A percentile compares a stretch with the other conserved stretches of the same genome.
These are phyloP conservation scores for Lentinus brumalis DNA, from an alignment of 768 basidiomycete genomes.

Conservation along the genomic window DNA sequence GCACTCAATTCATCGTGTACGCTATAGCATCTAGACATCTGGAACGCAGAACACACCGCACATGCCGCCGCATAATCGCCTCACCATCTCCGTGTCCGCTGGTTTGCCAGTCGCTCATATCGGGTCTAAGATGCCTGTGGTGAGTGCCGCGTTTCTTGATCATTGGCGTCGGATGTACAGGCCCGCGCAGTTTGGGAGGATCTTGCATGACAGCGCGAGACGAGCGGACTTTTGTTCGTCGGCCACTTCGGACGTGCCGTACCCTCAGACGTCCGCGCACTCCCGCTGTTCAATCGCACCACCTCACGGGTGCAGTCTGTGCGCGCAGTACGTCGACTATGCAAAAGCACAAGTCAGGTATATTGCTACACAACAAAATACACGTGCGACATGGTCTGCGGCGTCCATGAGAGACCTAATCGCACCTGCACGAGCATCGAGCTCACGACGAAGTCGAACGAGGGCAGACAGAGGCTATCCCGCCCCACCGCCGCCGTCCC, in stretches of 20 bases:
- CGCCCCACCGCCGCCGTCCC: slow-evolving; percentile 2
- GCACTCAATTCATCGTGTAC: too few species aligned
- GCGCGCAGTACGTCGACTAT: background rate
- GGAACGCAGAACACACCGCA: background rate
- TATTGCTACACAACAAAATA: background rate
- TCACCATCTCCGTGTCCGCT: background rate
- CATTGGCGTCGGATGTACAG: background rate
- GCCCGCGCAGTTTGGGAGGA: too few species aligned
- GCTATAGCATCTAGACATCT: background rate
- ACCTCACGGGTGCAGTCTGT: too few species aligned
- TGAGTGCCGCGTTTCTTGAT: background rate
- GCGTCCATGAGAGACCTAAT: background rate
- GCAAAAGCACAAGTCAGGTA: background rate
- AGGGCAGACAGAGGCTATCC: background rate
- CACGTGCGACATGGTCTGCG: background rate
- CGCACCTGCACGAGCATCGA: background rate
- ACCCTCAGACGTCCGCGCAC: too few species aligned
- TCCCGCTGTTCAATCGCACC: too few species aligned
- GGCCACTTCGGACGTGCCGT: too few species aligned
- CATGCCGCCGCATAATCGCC: background rate
- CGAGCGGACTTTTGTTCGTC: too few species aligned
- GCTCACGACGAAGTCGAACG: background rate
- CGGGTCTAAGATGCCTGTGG: background rate
- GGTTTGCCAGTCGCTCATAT: background rate
- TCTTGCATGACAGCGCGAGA: too few species aligned